Percentiles rank a stretch among this genome's conserved stretches.
Conservation (phyloP, 768 basidiomycete genomes). For the Naematelia aurantialba region DNA sequence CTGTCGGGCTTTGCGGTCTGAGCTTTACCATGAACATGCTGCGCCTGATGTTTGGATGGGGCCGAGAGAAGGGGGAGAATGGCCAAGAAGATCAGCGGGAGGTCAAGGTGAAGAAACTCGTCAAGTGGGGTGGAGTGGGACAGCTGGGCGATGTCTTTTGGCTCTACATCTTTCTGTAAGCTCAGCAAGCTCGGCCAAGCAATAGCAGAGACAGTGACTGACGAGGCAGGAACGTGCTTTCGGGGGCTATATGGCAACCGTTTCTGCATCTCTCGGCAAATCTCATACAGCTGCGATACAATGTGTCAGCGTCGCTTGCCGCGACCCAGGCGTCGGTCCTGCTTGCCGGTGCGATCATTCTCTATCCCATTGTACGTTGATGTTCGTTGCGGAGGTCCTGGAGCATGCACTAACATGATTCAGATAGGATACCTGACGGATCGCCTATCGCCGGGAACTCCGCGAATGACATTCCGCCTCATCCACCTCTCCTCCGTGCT, state of each 20-base stretch:
- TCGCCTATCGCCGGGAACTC: slow-evolving; percentile 12
- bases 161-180: slow-evolving; percentile 35
- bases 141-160: slow-evolving; percentile 30
- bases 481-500: slow-evolving; percentile 22
- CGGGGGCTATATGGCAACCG: slow-evolving; percentile 31
- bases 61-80: slow-evolving; percentile 11
- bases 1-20: slow-evolving; percentile 13
- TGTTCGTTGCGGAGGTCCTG: not conserved
- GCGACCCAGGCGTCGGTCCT: slow-evolving; percentile 23
- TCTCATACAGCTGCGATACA: slow-evolving; percentile 28
- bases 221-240: slow-evolving; percentile 24
- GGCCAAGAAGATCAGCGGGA: no score
- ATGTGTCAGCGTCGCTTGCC: slow-evolving; percentile 17
- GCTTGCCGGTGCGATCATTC: slow-evolving; percentile 32
- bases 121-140: slow-evolving; percentile 16
- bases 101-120: slow-evolving; percentile 13
- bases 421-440: slow-evolving; percentile 10
- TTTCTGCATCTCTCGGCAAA: slow-evolving; percentile 34
- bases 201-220: slow-evolving; percentile 10
- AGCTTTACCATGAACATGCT: slow-evolving; percentile 22
- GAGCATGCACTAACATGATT: not conserved
- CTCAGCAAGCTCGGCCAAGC: not conserved
- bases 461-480: slow-evolving; percentile 18
- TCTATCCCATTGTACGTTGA: slow-evolving; percentile 26
- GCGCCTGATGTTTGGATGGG: slow-evolving; percentile 19